Conservation (phyloP, 148 eudicot genomes). For the Camellia lanceoleosa region DNA sequence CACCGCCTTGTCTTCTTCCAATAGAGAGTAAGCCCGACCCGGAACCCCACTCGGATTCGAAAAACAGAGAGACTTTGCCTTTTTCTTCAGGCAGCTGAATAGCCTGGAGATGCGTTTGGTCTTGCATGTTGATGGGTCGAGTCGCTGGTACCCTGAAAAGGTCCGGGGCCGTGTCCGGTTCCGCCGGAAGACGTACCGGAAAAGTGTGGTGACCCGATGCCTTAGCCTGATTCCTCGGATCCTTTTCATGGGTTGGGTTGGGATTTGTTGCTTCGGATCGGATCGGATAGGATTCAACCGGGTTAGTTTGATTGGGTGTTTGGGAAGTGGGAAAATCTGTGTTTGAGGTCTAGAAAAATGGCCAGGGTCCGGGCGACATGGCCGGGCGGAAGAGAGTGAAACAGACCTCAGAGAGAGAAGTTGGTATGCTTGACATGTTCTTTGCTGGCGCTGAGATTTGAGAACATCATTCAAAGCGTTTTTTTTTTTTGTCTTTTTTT, state of each 20-base stretch:
- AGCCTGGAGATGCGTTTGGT: conserved; percentile 30
- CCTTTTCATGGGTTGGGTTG: conserved; percentile 7
- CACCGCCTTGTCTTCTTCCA: conserved; percentile 24
- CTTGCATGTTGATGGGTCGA: conserved; percentile 15
- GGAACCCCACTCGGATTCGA: conserved; percentile 1
- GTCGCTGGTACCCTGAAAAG: conserved; percentile 21
- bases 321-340: no score
- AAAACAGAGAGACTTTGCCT: conserved; percentile 33
- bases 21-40: conserved; percentile 27
- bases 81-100: conserved; percentile 29
- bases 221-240: conserved; percentile 42
- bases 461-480: no score
- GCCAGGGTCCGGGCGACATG: no score
- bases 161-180: neutral
- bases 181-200: conserved; percentile 30
- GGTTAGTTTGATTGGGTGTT: no score
- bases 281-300: no score
- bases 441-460: no score
- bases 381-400: no score
- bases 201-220: conserved; percentile 30
- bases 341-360: no score
- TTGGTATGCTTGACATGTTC: no score
- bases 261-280: neutral
- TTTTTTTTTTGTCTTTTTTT: no score
- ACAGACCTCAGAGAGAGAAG: no score